Evolutionary conservation across 495 filamentous ascomycete genomes (phyloP), one percentile per base, ranked within the genome.

Genomic region (Tetracladium setigerum): DNA sequence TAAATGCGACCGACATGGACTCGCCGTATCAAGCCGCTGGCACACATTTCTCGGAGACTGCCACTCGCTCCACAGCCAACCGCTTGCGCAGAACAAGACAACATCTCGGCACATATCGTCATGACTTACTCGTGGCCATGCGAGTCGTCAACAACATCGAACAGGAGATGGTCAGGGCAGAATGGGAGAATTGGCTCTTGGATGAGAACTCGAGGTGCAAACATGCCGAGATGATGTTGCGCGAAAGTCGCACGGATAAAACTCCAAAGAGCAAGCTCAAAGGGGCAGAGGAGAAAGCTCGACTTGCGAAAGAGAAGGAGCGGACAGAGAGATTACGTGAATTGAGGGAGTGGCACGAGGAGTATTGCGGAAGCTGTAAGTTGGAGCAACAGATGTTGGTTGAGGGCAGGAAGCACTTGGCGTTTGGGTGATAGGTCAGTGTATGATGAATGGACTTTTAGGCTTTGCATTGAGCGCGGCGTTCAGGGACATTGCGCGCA

Each of bases 61-160:
- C 79, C 19, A 78, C 77, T 47, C 74, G 72, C 46, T 73, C 76
- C 14, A 77, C 82, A 18, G 77, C 78, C 5, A 74, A 71, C 8
- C 80, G 87, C 2, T 71, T 95, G 27, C 75, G 83, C 24, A 77
- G 81, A 43, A 89, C 88, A 12, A 75, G 89, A 5, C 84, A 94
- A 65, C 75, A 82, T 30, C 78, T 98, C 2, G 92, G 84, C 9
- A 64, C 76, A 11, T 91, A 95, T 62, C 77, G 92, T n/a, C 87
- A 98, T 59, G 88, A 97, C 57, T 72, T 97, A 16, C 69, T 97
- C 1, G 89, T 98, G 5, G 89, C 89, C 13, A 76, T 97, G 67
- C 82, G 90, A 5, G 76, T 96, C 3, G 81, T 98, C 41, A 95
- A 97, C 61, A 82, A 74, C 36, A 79, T 97, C 9, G 92, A 98